Conservation (phyloP, 176 grass and related monocot species). For the Phoenix roebelenii region DNA sequence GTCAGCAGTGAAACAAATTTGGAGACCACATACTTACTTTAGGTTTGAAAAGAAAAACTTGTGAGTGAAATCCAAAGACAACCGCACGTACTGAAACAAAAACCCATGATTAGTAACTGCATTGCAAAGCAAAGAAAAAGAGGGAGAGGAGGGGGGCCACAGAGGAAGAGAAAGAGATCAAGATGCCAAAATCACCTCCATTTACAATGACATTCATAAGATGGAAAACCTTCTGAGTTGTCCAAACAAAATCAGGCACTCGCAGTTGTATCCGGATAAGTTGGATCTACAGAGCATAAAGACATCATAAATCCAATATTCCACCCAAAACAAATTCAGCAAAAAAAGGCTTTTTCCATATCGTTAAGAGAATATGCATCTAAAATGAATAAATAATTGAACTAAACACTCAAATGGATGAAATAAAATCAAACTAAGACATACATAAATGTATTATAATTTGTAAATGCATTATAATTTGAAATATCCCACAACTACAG, state of each 20-base stretch:
- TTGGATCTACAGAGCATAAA: conserved; percentile 49
- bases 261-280: conserved; percentile 69
- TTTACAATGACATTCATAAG: conserved; percentile 88
- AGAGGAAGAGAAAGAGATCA: background rate
- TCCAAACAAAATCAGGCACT: conserved; percentile 86
- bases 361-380: too few species aligned
- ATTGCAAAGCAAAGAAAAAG: too few species aligned
- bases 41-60: conserved; percentile 46
- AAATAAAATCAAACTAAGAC: too few species aligned
- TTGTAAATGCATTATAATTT: too few species aligned
- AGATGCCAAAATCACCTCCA: conserved; percentile 38
- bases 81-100: conserved; percentile 54
- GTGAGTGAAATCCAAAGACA: conserved; percentile 62
- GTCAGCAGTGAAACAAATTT: too few species aligned
- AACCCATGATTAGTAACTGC: background rate
- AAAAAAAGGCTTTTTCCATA: too few species aligned
- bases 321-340: too few species aligned
- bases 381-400: too few species aligned
- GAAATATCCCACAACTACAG: too few species aligned
- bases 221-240: conserved; percentile 94
- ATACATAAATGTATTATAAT: too few species aligned
- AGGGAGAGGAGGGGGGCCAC: too few species aligned
- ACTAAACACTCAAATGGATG: too few species aligned
- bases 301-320: background rate
- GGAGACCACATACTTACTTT: background rate